Evolutionary conservation across 2,329 filamentous ascomycete species (phyloP), one percentile per base, ranked within the genome.

Genomic region (Sporothrix luriei): DNA sequence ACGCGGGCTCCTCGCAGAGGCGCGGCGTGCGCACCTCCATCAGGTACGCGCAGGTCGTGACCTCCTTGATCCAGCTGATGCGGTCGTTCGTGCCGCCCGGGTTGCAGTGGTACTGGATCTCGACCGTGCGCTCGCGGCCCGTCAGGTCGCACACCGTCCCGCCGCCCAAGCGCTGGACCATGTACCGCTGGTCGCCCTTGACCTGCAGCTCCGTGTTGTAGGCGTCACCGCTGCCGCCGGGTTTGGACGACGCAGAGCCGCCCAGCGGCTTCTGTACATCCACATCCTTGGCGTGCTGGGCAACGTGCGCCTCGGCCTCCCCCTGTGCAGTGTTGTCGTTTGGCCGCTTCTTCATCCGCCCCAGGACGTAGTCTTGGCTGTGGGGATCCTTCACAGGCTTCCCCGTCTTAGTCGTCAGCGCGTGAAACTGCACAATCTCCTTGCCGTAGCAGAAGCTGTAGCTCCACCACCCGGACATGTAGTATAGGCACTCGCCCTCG

Each of bases 361-460:
- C 94, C 19, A 97, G 83, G 5, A 93, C 83, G 75, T 91, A 97
- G 61, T 92, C 91, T 65, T 89, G 87, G 3, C 91, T 91, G 11
- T 85, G 85, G 0, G 89, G 89, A 75, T 97, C 94, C 75, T 92
- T 90, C 59, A 90, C 84, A 0, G 94, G 94, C 29, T 92, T 90
- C 13, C 91, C 87, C 3, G 89, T 89, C 71, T 89, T 88, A 2
- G 88, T 88, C 0, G 92, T 87, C 71, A 94, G 81, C 57, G 93
- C 92, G 78, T 97, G 94, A 79, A 96, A 97, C 79, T 97, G 94
- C 76, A 92, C 91, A 72, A 97, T 90, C 73, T 94, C 88, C 72
- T 90, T 86, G 77, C 92, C 92, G 80, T 97, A 95, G 83, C 94
- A 97, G 79, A 97, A 97, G 75, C 90, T 91, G 80, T 97, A 97